Evolutionary conservation across 164 flowering plant genomes (phyloP).

Genomic region (Protea cynaroides): DNA sequence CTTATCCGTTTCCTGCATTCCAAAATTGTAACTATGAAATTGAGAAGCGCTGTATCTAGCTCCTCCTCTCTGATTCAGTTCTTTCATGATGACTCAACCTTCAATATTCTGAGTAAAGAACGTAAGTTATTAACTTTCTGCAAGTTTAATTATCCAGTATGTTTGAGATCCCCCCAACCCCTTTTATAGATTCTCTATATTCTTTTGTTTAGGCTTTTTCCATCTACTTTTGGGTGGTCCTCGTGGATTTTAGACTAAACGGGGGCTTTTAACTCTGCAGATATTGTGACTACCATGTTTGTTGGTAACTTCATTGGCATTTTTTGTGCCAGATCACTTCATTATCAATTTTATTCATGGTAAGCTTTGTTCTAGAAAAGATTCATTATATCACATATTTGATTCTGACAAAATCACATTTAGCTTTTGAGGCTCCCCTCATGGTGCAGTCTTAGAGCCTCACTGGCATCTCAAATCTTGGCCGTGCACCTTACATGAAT

Average conservation of each 20-base stretch:
- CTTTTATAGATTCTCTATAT: not conserved
- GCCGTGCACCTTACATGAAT: too few species aligned
- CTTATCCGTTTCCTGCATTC: slow-evolving; percentile 46
- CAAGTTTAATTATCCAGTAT: not conserved
- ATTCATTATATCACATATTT: not conserved
- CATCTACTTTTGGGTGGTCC: not conserved
- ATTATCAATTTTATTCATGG: slow-evolving; percentile 97
- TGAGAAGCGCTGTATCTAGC: slow-evolving; percentile 20
- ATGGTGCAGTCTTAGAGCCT: not conserved
- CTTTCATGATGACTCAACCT: slow-evolving; percentile 18
- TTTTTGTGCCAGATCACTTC: slow-evolving; percentile 79
- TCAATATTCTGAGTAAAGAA: slow-evolving; percentile 39
- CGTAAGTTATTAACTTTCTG: slow-evolving; percentile 39
- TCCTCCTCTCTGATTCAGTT: slow-evolving; percentile 21
- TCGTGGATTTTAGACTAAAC: slow-evolving; percentile 6
- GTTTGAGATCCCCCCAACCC: too few species aligned
- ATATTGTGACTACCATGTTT: slow-evolving; percentile 74
- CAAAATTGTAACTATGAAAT: slow-evolving; percentile 27
- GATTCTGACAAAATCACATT: too few species aligned
- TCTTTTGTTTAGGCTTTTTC: not conserved
- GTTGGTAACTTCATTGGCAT: slow-evolving; percentile 92
- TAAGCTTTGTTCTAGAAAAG: slow-evolving; percentile 18
- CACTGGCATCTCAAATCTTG: not conserved
- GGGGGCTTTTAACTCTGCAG: slow-evolving; percentile 31
- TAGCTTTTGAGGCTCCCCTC: not conserved